Evolutionary conservation across 768 basidiomycete genomes (phyloP).

Genomic region (Leccinum truebloodii): DNA sequence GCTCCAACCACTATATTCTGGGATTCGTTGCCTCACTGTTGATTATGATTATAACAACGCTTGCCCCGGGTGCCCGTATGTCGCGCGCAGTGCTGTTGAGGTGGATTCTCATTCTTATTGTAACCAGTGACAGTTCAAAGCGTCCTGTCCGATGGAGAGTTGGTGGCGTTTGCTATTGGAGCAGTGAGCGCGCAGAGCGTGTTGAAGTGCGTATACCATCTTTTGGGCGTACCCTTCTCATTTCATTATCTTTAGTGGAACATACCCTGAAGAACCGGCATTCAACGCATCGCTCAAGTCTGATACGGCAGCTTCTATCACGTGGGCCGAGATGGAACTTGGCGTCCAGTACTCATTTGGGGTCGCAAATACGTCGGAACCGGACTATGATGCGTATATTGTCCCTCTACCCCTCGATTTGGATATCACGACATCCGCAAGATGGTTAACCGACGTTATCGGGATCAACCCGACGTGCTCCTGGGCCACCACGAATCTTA

Average conservation of each 20-base stretch:
- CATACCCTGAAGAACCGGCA: neutral
- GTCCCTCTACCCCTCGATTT: conserved; percentile 23
- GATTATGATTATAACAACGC: conserved; percentile 16
- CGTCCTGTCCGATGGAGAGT: conserved; percentile 22
- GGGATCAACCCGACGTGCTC: conserved; percentile 29
- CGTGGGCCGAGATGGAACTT: conserved; percentile 29
- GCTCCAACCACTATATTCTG: conserved; percentile 26
- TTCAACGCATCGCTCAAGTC: conserved; percentile 11
- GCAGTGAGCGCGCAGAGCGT: conserved; percentile 25
- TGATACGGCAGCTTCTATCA: conserved; percentile 21
- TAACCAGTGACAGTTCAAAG: conserved; percentile 22
- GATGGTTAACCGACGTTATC: conserved; percentile 32
- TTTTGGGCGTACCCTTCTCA: neutral
- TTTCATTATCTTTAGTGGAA: conserved; percentile 9
- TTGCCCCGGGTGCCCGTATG: conserved; percentile 30
- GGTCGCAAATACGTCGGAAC: conserved; percentile 11
- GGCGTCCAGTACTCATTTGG: conserved; percentile 28
- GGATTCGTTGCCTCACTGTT: conserved; percentile 22
- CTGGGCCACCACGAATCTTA: conserved; percentile 32
- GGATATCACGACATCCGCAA: conserved; percentile 18
- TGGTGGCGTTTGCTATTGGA: conserved; percentile 27
- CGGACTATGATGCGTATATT: conserved; percentile 20
- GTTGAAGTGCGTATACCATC: conserved; percentile 20
- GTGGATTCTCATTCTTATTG: neutral
- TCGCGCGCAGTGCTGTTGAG: neutral